Base-by-base conservation (phyloP, 2,329 filamentous ascomycete species). In the Fonsecaea erecta region DNA sequence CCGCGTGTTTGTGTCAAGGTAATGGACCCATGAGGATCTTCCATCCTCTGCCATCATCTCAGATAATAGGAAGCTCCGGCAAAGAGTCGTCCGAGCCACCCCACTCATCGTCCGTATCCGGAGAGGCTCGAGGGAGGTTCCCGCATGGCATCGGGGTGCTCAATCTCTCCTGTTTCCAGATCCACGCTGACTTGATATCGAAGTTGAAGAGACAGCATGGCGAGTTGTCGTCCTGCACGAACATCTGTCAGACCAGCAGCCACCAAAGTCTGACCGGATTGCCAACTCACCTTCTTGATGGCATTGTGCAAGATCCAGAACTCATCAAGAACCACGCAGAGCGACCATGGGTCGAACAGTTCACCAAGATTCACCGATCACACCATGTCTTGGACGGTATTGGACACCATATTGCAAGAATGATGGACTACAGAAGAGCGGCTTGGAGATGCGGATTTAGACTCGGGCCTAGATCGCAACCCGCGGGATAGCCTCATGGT, bases 181-280 rank as follows among this genome's bases (percentile, higher is more conserved):
- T 3, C 4, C 7, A 24, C 3, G 18, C 3, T 24, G 21, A 48
- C 18, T 48, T 16, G 6, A 12, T 5, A 48, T 99, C 94, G 82
- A 99, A 99, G 71, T 93, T 92, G 80, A 99, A 97, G 71, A 99
- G 93, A 80, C 93, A 97, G 80, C 95, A 99, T 73, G 92, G 88
- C 3, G 93, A 96, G 35, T 92, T 88, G 77, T 98, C 94, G 80
- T 98, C 93, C 93, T 97, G 35, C 2, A 51, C 6, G 18, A n/a
- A 24, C 3, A n/a, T 14, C 37, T 1, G 46, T 52, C 24, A 58
- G 58, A 35, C 9, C 35, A 28, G 26, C 14, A 37, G n/a, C 24
- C 58, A 30, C 18, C 3, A 2, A 16, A 21, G n/a, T 9, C 8
- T 21, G 16, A 7, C n/a, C 7, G 16, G 3, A 6, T 30, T 3